These are phyloP conservation scores for Aphanomyces cochlioides DNA, from an alignment of 352 stramenopile species.

Conservation along the genomic window DNA sequence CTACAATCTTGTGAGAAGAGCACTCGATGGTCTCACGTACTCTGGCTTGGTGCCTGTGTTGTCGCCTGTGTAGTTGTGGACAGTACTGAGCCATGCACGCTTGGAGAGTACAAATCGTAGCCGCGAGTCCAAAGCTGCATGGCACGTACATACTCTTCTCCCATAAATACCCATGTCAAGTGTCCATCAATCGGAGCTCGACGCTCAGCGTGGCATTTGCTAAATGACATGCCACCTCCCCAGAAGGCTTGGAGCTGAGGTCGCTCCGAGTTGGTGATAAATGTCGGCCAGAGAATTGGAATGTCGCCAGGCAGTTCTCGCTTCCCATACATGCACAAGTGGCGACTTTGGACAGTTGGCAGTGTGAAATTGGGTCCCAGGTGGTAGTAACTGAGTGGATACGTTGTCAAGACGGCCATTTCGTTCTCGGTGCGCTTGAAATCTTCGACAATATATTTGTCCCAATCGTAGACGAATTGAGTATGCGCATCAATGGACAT, in stretches of 20 bases:
- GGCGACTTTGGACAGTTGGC: not conserved
- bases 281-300: slow-evolving; percentile 20
- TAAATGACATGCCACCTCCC: slow-evolving; percentile 32
- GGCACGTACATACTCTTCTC: slow-evolving; percentile 34
- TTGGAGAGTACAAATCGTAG: slow-evolving; percentile 35
- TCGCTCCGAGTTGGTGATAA: slow-evolving; percentile 34
- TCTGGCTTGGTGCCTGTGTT: not conserved
- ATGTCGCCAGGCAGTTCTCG: not conserved
- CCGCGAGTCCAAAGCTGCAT: slow-evolving; percentile 33
- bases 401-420: slow-evolving; percentile 35
- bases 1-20: not conserved
- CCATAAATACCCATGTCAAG: slow-evolving; percentile 35
- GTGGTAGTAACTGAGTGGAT: slow-evolving; percentile 20
- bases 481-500: slow-evolving; percentile 15
- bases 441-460: not conserved
- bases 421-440: slow-evolving; percentile 33
- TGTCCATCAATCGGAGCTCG: slow-evolving; percentile 32
- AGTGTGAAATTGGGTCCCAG: not conserved
- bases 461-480: slow-evolving; percentile 10
- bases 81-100: slow-evolving; percentile 36
- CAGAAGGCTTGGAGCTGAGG: slow-evolving; percentile 33
- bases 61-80: slow-evolving; percentile 57
- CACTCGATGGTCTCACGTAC: not conserved
- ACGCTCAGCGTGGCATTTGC: slow-evolving; percentile 34
- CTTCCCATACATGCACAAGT: not conserved